These are phyloP conservation scores for Hanseniaspora lindneri DNA, from an alignment of 805 yeast genomes.

Conservation along the genomic window DNA sequence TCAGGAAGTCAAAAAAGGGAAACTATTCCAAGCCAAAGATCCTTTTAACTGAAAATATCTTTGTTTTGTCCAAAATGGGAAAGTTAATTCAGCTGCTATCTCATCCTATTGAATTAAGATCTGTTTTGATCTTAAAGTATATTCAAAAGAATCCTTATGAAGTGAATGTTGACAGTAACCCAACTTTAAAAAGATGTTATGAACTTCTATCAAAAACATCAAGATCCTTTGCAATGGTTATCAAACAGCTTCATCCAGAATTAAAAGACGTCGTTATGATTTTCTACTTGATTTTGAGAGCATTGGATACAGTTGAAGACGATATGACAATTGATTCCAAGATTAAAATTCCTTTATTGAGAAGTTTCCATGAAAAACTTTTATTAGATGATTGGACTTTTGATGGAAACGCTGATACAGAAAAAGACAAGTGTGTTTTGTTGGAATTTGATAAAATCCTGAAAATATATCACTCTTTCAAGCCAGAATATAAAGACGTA, in stretches of 20 bases:
- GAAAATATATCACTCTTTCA: constrained; percentile 57
- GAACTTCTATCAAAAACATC: constrained; percentile 48
- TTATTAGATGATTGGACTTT: constrained; percentile 67
- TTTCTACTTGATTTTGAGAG: constrained; percentile 77
- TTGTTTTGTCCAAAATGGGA: constrained; percentile 35
- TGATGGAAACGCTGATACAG: constrained; percentile 59
- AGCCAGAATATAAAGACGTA: constrained; percentile 64
- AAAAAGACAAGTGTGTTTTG: constrained; percentile 69
- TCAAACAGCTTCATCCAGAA: constrained; percentile 81
- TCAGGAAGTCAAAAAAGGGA: too few relatives aligned
- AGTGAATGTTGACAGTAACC: constrained; percentile 4
- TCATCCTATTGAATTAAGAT: constrained; percentile 63
- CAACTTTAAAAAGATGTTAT: constrained; percentile 31
- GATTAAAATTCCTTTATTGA: constrained; percentile 61
- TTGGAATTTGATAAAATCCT: constrained; percentile 65
- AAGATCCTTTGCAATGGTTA: constrained; percentile 89
- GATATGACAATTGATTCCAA: constrained; percentile 75
- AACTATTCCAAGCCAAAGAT: too few relatives aligned
- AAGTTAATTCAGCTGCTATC: constrained; percentile 44
- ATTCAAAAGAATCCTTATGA: constrained; percentile 12
- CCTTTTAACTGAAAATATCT: too few relatives aligned
- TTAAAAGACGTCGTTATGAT: constrained; percentile 68
- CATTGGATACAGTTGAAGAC: constrained; percentile 91
- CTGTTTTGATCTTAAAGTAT: constrained; percentile 51
- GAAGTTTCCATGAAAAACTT: constrained; percentile 55